Evolutionary conservation across 1,284 basidiomycete species (phyloP).

Genomic region (Puccinia polysora): DNA sequence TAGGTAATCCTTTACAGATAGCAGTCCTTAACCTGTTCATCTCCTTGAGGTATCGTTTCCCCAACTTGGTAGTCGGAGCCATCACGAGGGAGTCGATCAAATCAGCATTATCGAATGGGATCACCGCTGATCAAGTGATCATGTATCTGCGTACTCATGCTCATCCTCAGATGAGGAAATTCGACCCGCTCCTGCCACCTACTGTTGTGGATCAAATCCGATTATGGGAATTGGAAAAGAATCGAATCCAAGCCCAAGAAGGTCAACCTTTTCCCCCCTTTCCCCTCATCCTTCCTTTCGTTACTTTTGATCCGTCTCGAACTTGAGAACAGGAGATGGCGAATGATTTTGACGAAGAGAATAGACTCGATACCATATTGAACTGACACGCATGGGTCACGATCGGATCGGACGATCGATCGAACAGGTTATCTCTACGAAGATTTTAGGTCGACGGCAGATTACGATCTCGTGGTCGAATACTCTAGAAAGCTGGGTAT

Average conservation of each 20-base stretch:
- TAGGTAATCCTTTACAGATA: slow-evolving; percentile 90
- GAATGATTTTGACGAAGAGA: too few species aligned
- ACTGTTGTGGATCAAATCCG: slow-evolving; percentile 98
- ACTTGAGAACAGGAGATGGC: too few species aligned
- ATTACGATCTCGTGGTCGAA: slow-evolving; percentile 78
- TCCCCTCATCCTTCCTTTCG: not conserved
- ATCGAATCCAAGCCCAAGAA: slow-evolving; percentile 79
- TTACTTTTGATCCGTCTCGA: too few species aligned
- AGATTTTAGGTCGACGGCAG: slow-evolving; percentile 74
- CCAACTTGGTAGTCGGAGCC: slow-evolving; percentile 89
- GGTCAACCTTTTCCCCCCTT: slow-evolving; percentile 58
- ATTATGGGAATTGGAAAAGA: slow-evolving; percentile 94
- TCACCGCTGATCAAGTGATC: slow-evolving; percentile 97
- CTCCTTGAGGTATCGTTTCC: slow-evolving; percentile 84
- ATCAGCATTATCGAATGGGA: slow-evolving; percentile 86
- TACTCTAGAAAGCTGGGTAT: slow-evolving; percentile 78
- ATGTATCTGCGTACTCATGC: slow-evolving; percentile 89
- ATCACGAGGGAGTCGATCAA: slow-evolving; percentile 93
- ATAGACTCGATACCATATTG: too few species aligned
- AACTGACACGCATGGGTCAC: too few species aligned
- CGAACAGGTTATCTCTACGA: slow-evolving; percentile 75
- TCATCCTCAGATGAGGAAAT: slow-evolving; percentile 88
- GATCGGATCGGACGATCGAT: not conserved
- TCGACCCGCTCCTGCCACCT: slow-evolving; percentile 85
- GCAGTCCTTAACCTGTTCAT: slow-evolving; percentile 94